Evolutionary conservation across 108 stramenopile species (phyloP), one percentile per base, ranked within the genome.

Genomic region (Seminavis robusta): DNA sequence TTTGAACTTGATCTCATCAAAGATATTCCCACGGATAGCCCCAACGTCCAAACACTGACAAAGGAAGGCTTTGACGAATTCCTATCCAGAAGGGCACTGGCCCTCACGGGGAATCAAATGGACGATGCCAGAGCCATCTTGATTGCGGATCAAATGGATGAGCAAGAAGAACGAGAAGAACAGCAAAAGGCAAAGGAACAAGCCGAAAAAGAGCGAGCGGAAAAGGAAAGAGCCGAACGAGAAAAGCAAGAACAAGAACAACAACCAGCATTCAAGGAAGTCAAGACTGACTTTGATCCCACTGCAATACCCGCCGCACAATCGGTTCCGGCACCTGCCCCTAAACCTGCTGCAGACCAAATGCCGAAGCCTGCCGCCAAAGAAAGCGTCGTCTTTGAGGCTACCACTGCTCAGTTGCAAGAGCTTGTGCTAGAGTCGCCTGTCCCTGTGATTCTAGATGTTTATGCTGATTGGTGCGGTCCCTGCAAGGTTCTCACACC

Each of bases 401-500:
- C 77, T 1, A 89, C 85, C 1, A 63, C 86, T 11, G 74, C 59
- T 13, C 65, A 89, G 19, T 52, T 93, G 1, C 88, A 93, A 47
- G 61, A 74, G 33, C 68, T 93, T 17, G 85, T 89, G 0, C 59
- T 93, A 19, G 88, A 93, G 71, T 89, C 88, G 13, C 88, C 92
- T 8, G 92, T 93, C 17, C 92, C 92, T 0, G 92, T 93, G 3
- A 69, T 93, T 24, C 54, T 93, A 5, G 92, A 93, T 51, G 61
- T 88, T 13, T 93, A 93, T 43, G 88, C 88, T 0, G 87, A 85
- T 48, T 86, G 91, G 87, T 67, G 66, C 32, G 79, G 81, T 1
- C 91, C 91, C 1, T 92, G 94, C 64, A 85, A 92, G 56, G 83
- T 74, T 29, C 61, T 95, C 5, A 75, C 80, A 11, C 94, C 94